A percentile compares a stretch with the other conserved stretches of the same genome.
phyloP scores from a whole-genome alignment of 75 land plant species.

The Gnetum montanum region DNA sequence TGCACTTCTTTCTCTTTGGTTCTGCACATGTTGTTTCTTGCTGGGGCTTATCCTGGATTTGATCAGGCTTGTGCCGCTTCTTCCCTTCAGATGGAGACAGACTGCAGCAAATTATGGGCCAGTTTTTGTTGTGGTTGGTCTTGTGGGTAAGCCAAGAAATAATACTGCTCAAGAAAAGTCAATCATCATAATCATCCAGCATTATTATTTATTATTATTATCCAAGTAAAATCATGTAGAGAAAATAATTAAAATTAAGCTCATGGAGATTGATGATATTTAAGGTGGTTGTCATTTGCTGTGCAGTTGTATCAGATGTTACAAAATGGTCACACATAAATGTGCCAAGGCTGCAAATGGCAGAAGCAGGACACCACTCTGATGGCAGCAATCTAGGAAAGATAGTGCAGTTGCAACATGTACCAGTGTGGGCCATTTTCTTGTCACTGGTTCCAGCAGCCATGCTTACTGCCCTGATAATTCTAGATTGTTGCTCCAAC shows the following conservation, averaged over 20 bases:
- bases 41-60: neutral
- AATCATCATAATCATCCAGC: neutral
- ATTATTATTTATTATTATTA: neutral
- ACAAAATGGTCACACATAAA: constrained; percentile 1
- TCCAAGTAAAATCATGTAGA: neutral
- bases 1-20: constrained; percentile 7
- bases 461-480: constrained; percentile 1
- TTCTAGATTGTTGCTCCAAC: no score
- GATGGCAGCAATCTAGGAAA: constrained; percentile 1
- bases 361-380: neutral
- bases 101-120: constrained; percentile 2
- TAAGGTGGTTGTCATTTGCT: no score
- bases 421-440: constrained; percentile 10
- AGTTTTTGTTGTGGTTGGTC: constrained; percentile 1
- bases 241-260: neutral
- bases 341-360: constrained; percentile 1
- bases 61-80: neutral
- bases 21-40: constrained; percentile 2
- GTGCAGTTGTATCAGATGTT: neutral
- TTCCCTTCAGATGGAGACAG: neutral
- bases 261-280: neutral
- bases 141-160: constrained; percentile 3
- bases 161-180: neutral
- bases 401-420: neutral
- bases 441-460: constrained; percentile 6